Base-by-base conservation (phyloP, 192 early-diverging fungal species). In the Rhizoclosmatium sp. region DNA sequence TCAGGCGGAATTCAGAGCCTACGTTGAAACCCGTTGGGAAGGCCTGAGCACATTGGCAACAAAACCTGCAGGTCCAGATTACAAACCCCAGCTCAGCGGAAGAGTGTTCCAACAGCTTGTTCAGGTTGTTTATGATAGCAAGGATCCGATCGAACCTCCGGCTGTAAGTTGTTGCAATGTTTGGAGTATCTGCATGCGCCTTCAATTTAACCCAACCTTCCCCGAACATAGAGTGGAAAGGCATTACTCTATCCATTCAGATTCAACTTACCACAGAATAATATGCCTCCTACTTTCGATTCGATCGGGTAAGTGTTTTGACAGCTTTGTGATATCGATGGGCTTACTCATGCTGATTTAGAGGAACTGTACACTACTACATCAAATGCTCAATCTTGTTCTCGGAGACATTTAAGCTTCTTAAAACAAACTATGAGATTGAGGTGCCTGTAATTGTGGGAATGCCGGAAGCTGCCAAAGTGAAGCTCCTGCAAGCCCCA, bases 21-120 rank as follows among this genome's bases (percentile, higher is more conserved):
- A 69, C 46, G 9, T 10, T 46, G 67, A 69, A 47, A 69, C 67
- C 7, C 14, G 67, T 2, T 69, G 67, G 67, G 67, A 69, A 47
- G 67, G n/a, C 16, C 14, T 47, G 46, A 41, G 16, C 7, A 41
- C 16, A 19, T 40, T 69, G 40, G 67, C 67, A 3, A 2, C 46
- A 12, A 60, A 75, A 64, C 61, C 58, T 23, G 73, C 61, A 41
- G 10, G 41, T 0, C 12, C 39, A 10, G 67, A 46, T 10, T 75
- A 64, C 46, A 60, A 75, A 23, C 44, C 64, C 14, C 48, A 42
- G 7, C 39, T 47, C 5, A 39, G 12, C 19, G 69, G 70, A 23
- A 77, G 73, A 47, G 45, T 75, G 14, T 75, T 75, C 47, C 73
- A 75, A 60, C 73, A 75, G 46, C 7, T 75, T 42, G 73, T 75